A percentile compares a stretch with the other conserved stretches of the same genome.
These are phyloP conservation scores for Sclerotinia trifoliorum DNA, from an alignment of 2,329 filamentous ascomycete genomes.

Conservation along the genomic window DNA sequence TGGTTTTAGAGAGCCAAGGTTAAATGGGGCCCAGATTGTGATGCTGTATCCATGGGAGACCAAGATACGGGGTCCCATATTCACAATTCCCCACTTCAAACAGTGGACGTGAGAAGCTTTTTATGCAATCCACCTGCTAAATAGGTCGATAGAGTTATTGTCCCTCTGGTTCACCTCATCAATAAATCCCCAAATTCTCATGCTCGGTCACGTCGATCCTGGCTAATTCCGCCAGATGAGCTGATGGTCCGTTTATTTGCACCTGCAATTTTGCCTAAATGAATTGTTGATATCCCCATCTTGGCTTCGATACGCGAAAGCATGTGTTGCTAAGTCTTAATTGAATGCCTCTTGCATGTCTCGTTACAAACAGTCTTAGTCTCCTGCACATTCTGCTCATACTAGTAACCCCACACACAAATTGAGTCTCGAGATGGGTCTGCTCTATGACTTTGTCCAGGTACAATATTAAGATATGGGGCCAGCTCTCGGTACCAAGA, in stretches of 20 bases:
- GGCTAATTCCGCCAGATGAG: not conserved
- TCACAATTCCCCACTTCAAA: not conserved
- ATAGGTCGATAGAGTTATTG: not conserved
- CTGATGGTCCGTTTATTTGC: not conserved
- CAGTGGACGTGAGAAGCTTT: not conserved
- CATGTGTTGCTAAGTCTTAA: not conserved
- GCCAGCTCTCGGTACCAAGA: conserved; percentile 3
- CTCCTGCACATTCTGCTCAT: not conserved
- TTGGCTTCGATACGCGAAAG: not conserved
- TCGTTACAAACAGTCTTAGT: not conserved
- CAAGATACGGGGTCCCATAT: not conserved
- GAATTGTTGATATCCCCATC: not conserved
- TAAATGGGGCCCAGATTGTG: not conserved
- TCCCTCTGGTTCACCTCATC: not conserved
- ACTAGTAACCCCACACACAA: not conserved
- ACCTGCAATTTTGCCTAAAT: not conserved
- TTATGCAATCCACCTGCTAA: not conserved
- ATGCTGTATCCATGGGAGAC: not conserved
- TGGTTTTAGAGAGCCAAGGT: not conserved
- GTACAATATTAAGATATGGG: conserved; percentile 6
- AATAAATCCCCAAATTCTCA: not conserved
- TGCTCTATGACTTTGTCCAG: not conserved
- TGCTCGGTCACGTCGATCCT: not conserved
- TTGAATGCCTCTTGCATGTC: not conserved
- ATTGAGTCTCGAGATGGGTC: not conserved